Conservation (phyloP, 2,329 filamentous ascomycete genomes). For the Laburnicola sp. region DNA sequence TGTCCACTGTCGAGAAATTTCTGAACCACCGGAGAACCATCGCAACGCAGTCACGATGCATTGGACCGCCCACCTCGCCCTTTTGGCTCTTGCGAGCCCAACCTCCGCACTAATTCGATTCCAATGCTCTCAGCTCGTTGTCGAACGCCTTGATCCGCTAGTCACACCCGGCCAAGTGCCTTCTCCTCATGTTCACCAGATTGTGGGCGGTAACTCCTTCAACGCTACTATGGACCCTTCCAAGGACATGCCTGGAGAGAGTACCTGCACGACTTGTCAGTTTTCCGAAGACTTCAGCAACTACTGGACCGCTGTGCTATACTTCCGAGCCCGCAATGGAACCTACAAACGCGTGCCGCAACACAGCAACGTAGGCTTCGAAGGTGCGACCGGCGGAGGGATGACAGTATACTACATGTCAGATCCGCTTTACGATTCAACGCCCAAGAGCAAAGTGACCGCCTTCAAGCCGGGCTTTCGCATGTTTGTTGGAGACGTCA, state of each 20-base stretch:
- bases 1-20: not conserved
- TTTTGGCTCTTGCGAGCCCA: slow-evolving; percentile 17
- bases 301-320: slow-evolving; percentile 23
- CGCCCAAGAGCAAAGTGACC: slow-evolving; percentile 21
- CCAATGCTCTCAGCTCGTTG: slow-evolving; percentile 29
- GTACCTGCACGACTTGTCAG: slow-evolving; percentile 21
- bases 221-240: slow-evolving; percentile 23
- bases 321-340: slow-evolving; percentile 20
- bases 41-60: slow-evolving; percentile 15
- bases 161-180: slow-evolving; percentile 22
- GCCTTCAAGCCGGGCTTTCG: slow-evolving; percentile 20
- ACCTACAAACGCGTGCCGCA: slow-evolving; percentile 21
- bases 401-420: slow-evolving; percentile 26
- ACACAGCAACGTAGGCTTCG: slow-evolving; percentile 24
- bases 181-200: slow-evolving; percentile 30
- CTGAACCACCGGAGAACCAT: not conserved
- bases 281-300: slow-evolving; percentile 23
- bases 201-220: slow-evolving; percentile 29
- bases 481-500: slow-evolving; percentile 22
- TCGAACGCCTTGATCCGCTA: slow-evolving; percentile 25
- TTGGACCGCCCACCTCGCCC: slow-evolving; percentile 13
- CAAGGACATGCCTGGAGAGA: slow-evolving; percentile 25
- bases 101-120: slow-evolving; percentile 27
- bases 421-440: slow-evolving; percentile 20
- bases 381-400: slow-evolving; percentile 17